Conservation (phyloP, 129 eudicot species). For the Pulicaria dysenterica region DNA sequence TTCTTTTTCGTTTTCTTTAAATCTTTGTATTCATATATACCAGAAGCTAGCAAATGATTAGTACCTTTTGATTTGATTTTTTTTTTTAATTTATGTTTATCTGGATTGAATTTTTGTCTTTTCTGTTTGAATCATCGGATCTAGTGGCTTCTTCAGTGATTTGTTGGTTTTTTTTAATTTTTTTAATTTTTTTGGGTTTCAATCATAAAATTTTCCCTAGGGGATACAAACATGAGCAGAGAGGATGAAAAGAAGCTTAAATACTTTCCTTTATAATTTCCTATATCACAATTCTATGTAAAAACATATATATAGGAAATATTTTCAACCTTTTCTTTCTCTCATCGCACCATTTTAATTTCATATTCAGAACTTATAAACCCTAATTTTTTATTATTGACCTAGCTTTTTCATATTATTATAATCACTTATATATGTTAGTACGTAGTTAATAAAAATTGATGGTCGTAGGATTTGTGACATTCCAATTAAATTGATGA, state of each 20-base stretch:
- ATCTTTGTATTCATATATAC: not conserved
- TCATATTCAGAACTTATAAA: conserved; percentile 2
- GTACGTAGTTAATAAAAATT: too few species aligned
- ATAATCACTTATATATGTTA: not conserved
- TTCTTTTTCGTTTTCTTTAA: too few species aligned
- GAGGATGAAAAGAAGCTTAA: conserved; percentile 34
- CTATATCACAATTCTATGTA: not conserved
- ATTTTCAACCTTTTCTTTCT: not conserved
- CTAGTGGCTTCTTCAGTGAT: conserved; percentile 45
- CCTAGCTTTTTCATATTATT: not conserved
- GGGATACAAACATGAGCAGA: conserved; percentile 43
- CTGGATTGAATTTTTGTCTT: conserved; percentile 43
- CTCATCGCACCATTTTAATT: not conserved
- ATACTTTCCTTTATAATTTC: conserved; percentile 32
- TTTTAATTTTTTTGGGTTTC: not conserved
- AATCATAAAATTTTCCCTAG: conserved; percentile 39
- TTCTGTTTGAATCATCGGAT: conserved; percentile 46
- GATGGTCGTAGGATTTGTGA: not conserved
- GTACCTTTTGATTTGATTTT: conserved; percentile 22
- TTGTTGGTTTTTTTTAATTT: not conserved
- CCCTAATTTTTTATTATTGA: not conserved
- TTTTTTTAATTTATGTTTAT: conserved; percentile 14
- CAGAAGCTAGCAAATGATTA: conserved; percentile 32
- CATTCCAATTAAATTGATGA: not conserved
- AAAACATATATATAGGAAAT: not conserved